Evolutionary conservation across 345 rosid species (phyloP).

Genomic region (Syzygium grande): DNA sequence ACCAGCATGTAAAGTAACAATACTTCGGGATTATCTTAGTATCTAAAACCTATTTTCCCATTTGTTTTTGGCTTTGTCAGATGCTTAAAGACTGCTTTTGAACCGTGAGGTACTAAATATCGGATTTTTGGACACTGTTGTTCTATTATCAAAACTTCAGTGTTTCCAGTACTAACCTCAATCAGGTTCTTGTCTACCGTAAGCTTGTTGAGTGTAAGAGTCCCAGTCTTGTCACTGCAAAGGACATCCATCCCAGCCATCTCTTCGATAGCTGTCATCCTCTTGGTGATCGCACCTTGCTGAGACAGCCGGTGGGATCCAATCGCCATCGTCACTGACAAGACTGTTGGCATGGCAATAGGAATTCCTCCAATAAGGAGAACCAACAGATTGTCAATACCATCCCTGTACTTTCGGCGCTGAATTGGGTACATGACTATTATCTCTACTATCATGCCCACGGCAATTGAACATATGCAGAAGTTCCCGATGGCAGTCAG

Average conservation of each 20-base stretch:
- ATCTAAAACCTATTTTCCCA: not conserved
- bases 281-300: slow-evolving; percentile 84
- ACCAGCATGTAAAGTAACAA: not conserved
- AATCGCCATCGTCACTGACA: slow-evolving; percentile 86
- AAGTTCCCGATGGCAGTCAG: slow-evolving; percentile 87
- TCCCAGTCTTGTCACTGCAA: slow-evolving; percentile 86
- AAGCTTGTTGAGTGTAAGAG: slow-evolving; percentile 84
- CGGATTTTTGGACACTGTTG: not conserved
- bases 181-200: slow-evolving; percentile 71
- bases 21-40: not conserved
- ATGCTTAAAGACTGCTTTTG: not conserved
- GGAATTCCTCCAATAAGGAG: slow-evolving; percentile 90
- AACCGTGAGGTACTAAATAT: not conserved
- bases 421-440: slow-evolving; percentile 78
- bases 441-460: slow-evolving; percentile 60
- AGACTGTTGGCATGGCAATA: slow-evolving; percentile 86
- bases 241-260: slow-evolving; percentile 92
- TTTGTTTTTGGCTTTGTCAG: not conserved
- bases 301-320: slow-evolving; percentile 76
- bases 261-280: slow-evolving; percentile 91
- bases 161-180: slow-evolving; percentile 30
- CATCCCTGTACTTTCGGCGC: slow-evolving; percentile 53
- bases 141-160: not conserved
- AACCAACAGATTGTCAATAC: slow-evolving; percentile 73
- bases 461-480: slow-evolving; percentile 64